Evolutionary conservation across 2,329 filamentous ascomycete genomes (phyloP).

Genomic region (Drechslerella dactyloides): DNA sequence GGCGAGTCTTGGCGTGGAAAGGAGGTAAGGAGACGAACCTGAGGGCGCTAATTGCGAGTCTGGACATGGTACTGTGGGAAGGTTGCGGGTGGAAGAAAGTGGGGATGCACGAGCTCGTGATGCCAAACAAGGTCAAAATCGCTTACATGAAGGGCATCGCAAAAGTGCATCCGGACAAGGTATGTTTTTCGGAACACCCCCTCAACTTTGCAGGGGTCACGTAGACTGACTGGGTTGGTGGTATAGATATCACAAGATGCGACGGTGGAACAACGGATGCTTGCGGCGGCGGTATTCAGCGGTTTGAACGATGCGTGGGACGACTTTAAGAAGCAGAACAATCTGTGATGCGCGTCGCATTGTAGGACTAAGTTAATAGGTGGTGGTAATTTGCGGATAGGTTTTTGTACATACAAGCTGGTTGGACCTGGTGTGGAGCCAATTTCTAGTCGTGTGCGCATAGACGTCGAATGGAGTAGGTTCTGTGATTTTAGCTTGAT

Average conservation of each 20-base stretch:
- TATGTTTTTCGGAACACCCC: slow-evolving; percentile 61
- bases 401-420: background rate
- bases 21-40: slow-evolving; percentile 92
- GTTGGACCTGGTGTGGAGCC: background rate
- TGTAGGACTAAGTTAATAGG: background rate
- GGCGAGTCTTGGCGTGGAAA: slow-evolving; percentile 78
- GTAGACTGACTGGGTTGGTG: slow-evolving; percentile 3
- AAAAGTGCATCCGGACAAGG: slow-evolving; percentile 98
- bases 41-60: slow-evolving; percentile 80
- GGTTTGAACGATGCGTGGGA: slow-evolving; percentile 76
- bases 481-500: too few relatives aligned
- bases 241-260: slow-evolving; percentile 70
- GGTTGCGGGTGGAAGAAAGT: slow-evolving; percentile 96
- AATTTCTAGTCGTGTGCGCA: background rate
- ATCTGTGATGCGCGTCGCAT: slow-evolving; percentile 10
- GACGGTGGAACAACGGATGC: slow-evolving; percentile 70
- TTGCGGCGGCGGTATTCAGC: slow-evolving; percentile 70
- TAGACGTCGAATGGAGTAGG: background rate
- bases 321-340: slow-evolving; percentile 73
- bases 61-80: slow-evolving; percentile 90
- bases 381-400: background rate
- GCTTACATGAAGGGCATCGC: slow-evolving; percentile 99
- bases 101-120: slow-evolving; percentile 87
- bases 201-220: background rate
- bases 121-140: slow-evolving; percentile 95